A percentile compares a stretch with the other conserved stretches of the same genome.
phyloP scores from a whole-genome alignment of 2,329 filamentous ascomycete species.

The Botryotinia calthae region DNA sequence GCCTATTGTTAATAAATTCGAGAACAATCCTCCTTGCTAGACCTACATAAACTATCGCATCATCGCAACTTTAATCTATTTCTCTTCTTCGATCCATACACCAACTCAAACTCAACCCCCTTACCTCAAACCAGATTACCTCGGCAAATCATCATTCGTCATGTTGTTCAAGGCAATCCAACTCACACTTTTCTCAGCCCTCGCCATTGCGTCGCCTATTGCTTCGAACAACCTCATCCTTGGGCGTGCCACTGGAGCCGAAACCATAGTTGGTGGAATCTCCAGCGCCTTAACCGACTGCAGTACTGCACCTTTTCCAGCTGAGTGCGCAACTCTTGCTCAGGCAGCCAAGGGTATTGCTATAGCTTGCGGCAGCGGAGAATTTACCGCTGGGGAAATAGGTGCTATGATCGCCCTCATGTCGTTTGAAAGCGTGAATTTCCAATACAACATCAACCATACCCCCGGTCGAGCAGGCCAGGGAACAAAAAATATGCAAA shows the following conservation, averaged over 20 bases:
- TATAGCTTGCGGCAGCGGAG: neutral
- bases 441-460: conserved; percentile 62
- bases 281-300: conserved; percentile 47
- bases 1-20: neutral
- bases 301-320: conserved; percentile 42
- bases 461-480: conserved; percentile 53
- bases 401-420: conserved; percentile 60
- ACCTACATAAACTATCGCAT: neutral
- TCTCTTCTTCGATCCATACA: neutral
- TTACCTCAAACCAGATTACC: neutral
- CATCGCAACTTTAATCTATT: neutral
- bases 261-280: conserved; percentile 39
- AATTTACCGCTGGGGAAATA: conserved; percentile 44
- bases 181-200: neutral
- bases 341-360: conserved; percentile 27
- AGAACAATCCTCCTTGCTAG: neutral
- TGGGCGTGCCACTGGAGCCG: neutral
- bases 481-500: conserved; percentile 65
- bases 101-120: neutral
- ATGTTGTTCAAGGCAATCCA: neutral
- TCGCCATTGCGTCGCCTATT: neutral
- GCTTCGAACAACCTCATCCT: neutral
- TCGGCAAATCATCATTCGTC: neutral
- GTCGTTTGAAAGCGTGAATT: conserved; percentile 58
- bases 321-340: conserved; percentile 53